These are phyloP conservation scores for Cryphonectria japonica DNA, from an alignment of 2,329 filamentous ascomycete species.

Conservation along the genomic window DNA sequence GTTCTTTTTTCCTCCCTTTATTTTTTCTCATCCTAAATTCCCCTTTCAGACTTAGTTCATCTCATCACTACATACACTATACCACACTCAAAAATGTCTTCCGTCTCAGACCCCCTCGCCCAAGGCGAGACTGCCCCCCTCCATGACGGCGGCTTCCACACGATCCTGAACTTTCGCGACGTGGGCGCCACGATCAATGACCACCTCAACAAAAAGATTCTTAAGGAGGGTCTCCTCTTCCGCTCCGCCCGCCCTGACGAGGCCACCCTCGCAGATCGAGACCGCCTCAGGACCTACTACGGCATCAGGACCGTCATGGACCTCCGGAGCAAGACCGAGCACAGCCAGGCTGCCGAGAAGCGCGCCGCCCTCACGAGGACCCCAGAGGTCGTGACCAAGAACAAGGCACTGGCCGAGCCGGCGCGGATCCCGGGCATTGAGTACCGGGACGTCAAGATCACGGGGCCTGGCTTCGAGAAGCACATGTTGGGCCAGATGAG, in stretches of 20 bases:
- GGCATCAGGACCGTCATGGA: conserved; percentile 76
- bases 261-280: conserved; percentile 68
- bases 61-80: background rate
- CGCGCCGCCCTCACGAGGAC: conserved; percentile 51
- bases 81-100: background rate
- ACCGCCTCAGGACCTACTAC: conserved; percentile 60
- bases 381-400: conserved; percentile 51
- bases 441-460: conserved; percentile 73
- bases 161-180: conserved; percentile 77
- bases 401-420: conserved; percentile 56
- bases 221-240: conserved; percentile 68
- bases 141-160: conserved; percentile 48
- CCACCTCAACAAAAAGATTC: conserved; percentile 47
- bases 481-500: conserved; percentile 69
- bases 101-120: conserved; percentile 13
- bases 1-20: background rate
- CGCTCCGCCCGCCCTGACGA: conserved; percentile 75
- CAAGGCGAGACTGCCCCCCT: conserved; percentile 5
- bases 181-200: conserved; percentile 70
- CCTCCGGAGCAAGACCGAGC: conserved; percentile 79
- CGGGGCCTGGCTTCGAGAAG: conserved; percentile 71
- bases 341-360: conserved; percentile 69
- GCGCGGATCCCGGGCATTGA: conserved; percentile 65
- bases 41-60: too few relatives aligned
- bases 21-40: too few relatives aligned